Percentiles rank a stretch among this genome's conserved stretches.
Evolutionary conservation across 2,329 filamentous ascomycete species (phyloP).

Genomic region (Colletotrichum lupini): DNA sequence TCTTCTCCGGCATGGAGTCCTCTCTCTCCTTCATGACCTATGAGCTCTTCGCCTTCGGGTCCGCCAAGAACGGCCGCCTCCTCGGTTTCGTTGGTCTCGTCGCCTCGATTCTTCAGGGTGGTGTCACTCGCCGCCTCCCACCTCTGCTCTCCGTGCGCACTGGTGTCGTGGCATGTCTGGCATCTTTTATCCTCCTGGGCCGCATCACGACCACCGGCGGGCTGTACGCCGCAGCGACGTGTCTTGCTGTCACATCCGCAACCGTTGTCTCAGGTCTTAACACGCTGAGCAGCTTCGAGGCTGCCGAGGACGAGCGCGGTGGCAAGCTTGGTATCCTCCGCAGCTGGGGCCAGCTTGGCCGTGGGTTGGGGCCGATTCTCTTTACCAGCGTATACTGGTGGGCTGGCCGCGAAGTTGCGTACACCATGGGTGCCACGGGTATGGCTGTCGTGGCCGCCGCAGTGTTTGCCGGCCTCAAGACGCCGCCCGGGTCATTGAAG

Average conservation of each 20-base stretch:
- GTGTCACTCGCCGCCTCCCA: conserved; percentile 86
- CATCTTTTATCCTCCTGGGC: conserved; percentile 84
- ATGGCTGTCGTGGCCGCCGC: conserved; percentile 80
- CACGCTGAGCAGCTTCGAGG: conserved; percentile 91
- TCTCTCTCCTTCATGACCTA: conserved; percentile 98
- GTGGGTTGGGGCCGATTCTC: conserved; percentile 85
- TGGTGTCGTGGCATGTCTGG: conserved; percentile 80
- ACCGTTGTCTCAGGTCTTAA: conserved; percentile 96
- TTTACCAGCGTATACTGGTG: conserved; percentile 99
- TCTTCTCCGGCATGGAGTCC: conserved; percentile 99
- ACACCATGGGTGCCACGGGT: conserved; percentile 81
- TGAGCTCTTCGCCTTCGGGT: conserved; percentile 86
- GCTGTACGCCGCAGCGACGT: conserved; percentile 84
- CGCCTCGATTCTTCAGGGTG: conserved; percentile 91
- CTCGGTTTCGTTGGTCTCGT: conserved; percentile 93
- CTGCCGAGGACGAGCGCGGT: conserved; percentile 81
- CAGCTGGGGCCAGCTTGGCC: conserved; percentile 85
- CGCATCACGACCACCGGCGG: conserved; percentile 73
- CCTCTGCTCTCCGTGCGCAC: conserved; percentile 83
- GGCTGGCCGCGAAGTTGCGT: conserved; percentile 90
- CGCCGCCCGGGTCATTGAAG: conserved; percentile 59
- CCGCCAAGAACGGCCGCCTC: conserved; percentile 83
- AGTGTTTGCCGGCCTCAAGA: conserved; percentile 78
- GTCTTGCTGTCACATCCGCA: conserved; percentile 89
- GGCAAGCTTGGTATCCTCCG: conserved; percentile 87